Evolutionary conservation across 2,329 filamentous ascomycete genomes (phyloP), one percentile per base, ranked within the genome.

Genomic region (Exserohilum turcica): DNA sequence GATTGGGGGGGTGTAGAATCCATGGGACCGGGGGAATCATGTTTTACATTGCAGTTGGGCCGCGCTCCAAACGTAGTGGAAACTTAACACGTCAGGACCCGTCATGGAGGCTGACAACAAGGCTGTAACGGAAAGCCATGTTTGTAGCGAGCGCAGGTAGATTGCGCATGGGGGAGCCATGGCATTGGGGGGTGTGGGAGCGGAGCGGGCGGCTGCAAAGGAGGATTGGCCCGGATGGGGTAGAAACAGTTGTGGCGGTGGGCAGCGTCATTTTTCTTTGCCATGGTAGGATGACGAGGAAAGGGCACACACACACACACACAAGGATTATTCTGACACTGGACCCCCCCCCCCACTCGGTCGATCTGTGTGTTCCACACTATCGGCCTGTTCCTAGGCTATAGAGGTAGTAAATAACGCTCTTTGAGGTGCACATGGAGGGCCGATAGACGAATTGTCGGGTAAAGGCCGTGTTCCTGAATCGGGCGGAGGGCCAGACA

Each of bases 1-100:
- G n/a, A n/a, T n/a, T n/a, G n/a, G 33, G 47, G 36, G 21, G 43
- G 43, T 53, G 29, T 49, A 15, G 39, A 52, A 40, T 19, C 19
- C 33, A 44, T 28, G 21, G 50, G 28, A 61, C 19, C 33, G 39
- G 35, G 21, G 50, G 28, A 61, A 39, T 49, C 43, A 43, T 54
- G 52, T 43, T 51, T 49, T 50, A 63, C 64, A 64, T 64, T 60
- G 55, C 60, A 56, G 32, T 48, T 57, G 51, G 54, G 53, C 52
- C 42, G 38, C 24, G 40, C 48, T 57, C 46, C 48, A 33, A 33
- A 43, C 45, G 21, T 56, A 64, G 50, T 57, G 54, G 54, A 64
- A 60, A 63, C 60, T 52, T 57, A 59, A 50, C 51, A 54, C 56
- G 60, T 61, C 57, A 59, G 54, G 54, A 48, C 46, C 15, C 15